Evolutionary conservation across 192 early-diverging fungal species (phyloP).

Genomic region (Geosiphon pyriformis): DNA sequence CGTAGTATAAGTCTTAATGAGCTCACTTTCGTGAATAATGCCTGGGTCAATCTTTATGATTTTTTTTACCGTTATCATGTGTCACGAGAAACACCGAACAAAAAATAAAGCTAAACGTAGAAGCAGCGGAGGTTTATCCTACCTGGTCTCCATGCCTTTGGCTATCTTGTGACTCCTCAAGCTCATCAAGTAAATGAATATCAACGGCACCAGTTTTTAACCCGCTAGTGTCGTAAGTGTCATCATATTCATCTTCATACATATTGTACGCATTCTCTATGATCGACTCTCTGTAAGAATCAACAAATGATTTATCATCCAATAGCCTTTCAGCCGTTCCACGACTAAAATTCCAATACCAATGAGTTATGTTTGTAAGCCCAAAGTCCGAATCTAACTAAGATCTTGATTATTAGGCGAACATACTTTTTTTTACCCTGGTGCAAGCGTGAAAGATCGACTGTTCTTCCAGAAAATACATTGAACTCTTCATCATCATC

Average conservation of each 20-base stretch:
- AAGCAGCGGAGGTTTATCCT: too few species aligned
- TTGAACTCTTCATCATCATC: conserved; percentile 96
- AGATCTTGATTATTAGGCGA: not conserved
- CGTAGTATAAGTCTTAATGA: conserved; percentile 55
- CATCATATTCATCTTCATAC: conserved; percentile 90
- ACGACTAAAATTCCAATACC: conserved; percentile 29
- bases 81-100: too few species aligned
- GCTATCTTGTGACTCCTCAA: conserved; percentile 33
- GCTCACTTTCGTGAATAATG: conserved; percentile 51
- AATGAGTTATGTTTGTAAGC: not conserved
- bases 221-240: conserved; percentile 78
- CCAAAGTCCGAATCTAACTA: not conserved
- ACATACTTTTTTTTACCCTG: conserved; percentile 12
- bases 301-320: conserved; percentile 53
- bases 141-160: not conserved
- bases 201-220: conserved; percentile 54
- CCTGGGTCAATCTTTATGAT: conserved; percentile 46
- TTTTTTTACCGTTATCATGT: too few species aligned
- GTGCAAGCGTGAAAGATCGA: not conserved
- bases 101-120: too few species aligned
- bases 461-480: conserved; percentile 67
- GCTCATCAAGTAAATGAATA: conserved; percentile 49
- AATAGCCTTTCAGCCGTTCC: conserved; percentile 41
- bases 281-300: conserved; percentile 42
- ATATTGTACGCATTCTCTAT: conserved; percentile 44